These are phyloP conservation scores for Huntiella abstrusa DNA, from an alignment of 2,329 filamentous ascomycete species.

Conservation along the genomic window DNA sequence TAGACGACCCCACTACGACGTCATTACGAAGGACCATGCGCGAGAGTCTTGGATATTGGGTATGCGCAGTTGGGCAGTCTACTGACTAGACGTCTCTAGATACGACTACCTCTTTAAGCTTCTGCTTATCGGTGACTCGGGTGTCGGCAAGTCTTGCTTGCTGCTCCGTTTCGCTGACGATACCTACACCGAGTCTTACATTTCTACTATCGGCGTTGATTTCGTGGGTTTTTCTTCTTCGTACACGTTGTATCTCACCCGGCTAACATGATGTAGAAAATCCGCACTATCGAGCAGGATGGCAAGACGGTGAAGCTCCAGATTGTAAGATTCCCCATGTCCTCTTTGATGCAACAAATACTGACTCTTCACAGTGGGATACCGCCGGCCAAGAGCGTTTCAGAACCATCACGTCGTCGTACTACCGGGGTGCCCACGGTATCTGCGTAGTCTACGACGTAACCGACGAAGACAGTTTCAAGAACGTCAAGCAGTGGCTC, in stretches of 20 bases:
- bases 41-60: too few species aligned
- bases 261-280: constrained; percentile 49
- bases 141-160: constrained; percentile 99
- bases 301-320: constrained; percentile 99
- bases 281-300: constrained; percentile 97
- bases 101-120: constrained; percentile 99
- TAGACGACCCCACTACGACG: too few species aligned
- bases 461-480: constrained; percentile 99
- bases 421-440: constrained; percentile 96
- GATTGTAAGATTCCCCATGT: constrained; percentile 47
- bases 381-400: constrained; percentile 98
- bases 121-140: constrained; percentile 98
- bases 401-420: constrained; percentile 98
- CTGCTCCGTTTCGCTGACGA: constrained; percentile 95
- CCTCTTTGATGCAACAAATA: neutral
- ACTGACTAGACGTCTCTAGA: constrained; percentile 31
- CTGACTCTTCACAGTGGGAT: constrained; percentile 55
- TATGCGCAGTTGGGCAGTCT: neutral
- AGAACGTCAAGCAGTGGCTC: constrained; percentile 99
- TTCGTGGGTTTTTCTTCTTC: constrained; percentile 48
- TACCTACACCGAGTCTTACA: constrained; percentile 99
- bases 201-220: constrained; percentile 98
- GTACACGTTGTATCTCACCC: neutral
- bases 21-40: too few species aligned
- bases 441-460: constrained; percentile 99